Conservation (phyloP, 2,329 filamentous ascomycete genomes). For the Penicillium sclerotiorum region DNA sequence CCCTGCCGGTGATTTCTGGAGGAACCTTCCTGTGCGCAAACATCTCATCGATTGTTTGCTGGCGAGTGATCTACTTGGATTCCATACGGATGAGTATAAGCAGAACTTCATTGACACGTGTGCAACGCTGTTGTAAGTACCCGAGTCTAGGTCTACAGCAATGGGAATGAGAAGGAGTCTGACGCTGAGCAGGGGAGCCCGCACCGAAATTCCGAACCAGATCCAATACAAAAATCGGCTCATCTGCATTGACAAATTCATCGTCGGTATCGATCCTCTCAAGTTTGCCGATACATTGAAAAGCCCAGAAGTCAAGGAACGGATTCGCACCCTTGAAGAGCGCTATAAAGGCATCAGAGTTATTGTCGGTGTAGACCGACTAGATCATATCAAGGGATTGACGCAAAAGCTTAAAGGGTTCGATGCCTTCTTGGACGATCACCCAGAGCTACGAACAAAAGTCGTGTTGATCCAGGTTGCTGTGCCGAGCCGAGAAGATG, state of each 20-base stretch:
- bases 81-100: constrained; percentile 95
- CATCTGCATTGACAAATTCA: constrained; percentile 84
- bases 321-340: constrained; percentile 74
- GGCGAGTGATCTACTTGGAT: constrained; percentile 88
- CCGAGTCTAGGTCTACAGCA: too few species aligned
- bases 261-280: constrained; percentile 92
- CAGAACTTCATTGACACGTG: constrained; percentile 88
- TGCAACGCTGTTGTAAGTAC: constrained; percentile 75
- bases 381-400: constrained; percentile 97
- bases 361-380: constrained; percentile 87
- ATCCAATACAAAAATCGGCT: constrained; percentile 82
- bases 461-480: constrained; percentile 92
- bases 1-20: constrained; percentile 87
- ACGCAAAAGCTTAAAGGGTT: constrained; percentile 92
- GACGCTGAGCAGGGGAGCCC: constrained; percentile 34
- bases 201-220: constrained; percentile 74
- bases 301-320: constrained; percentile 75
- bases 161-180: not conserved
- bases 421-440: constrained; percentile 87
- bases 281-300: constrained; percentile 84
- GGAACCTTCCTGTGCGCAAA: constrained; percentile 83
- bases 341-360: constrained; percentile 90
- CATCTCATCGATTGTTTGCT: constrained; percentile 78
- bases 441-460: constrained; percentile 91
- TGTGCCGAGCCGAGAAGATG: constrained; percentile 79